Base-by-base conservation (phyloP, 2,329 filamentous ascomycete genomes). In the Myriosclerotinia scirpicola region DNA sequence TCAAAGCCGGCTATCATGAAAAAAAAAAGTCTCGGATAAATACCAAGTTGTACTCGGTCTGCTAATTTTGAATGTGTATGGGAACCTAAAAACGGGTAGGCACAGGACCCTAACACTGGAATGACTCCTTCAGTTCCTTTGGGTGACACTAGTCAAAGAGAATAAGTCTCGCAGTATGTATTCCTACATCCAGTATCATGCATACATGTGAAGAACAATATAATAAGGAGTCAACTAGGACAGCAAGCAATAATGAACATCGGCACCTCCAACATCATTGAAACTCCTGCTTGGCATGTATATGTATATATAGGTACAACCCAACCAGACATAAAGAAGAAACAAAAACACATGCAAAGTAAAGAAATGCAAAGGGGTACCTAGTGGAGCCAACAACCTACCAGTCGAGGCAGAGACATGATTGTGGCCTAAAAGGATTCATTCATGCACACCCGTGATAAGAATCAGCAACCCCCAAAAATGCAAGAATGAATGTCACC, bases 1-100 rank as follows among this genome's bases (percentile, higher is more conserved):
- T 60, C 54, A 53, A 34, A 52, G 26, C 46, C 22, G 36, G 26
- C 46, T 44, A 42, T 60, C 48, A 60, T 60, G n/a, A n/a, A n/a
- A n/a, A n/a, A 53, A 34, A 44, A 65, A 58, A 22, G 63, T 65
- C 63, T 65, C 63, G 63, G 63, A 53, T 65, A 52, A 53, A 52
- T 36, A 52, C 36, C 54, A n/a, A 65, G 44, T 20, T 60, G 54
- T 65, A 53, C 63, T 65, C 63, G 54, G 54, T 44, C 63, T 26
- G 40, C n/a, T 11, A 60, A 22, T 34, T 65, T 53, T 17, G 40
- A 54, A 6, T 38, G 26, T 20, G 26, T n/a, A 15, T 22, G 20
- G 46, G 63, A 65, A 22, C 38, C 54, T 48, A 22, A 42, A 65
- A 59, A 36, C 63, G 63, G 63, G 46, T 52, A 65, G 58, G 46